Evolutionary conservation across 1,284 basidiomycete genomes (phyloP).

Genomic region (Xanthoconium separans): DNA sequence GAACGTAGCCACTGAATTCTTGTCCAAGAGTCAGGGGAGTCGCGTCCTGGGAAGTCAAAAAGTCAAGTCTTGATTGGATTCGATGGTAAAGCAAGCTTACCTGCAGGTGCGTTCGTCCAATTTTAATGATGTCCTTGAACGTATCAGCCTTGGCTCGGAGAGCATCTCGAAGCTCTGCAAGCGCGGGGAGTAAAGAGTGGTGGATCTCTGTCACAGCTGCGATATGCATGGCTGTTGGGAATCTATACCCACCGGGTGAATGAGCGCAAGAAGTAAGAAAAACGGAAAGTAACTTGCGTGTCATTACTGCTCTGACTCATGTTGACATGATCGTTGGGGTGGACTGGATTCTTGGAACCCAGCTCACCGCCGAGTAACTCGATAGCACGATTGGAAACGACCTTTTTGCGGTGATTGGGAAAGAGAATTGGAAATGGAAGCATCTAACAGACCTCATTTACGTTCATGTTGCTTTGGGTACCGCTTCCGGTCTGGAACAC

Average conservation of each 20-base stretch:
- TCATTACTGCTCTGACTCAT: slow-evolving; percentile 99
- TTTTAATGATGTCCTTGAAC: slow-evolving; percentile 95
- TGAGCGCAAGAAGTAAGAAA: neutral
- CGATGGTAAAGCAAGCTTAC: slow-evolving; percentile 31
- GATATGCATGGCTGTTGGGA: slow-evolving; percentile 99
- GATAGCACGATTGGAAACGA: slow-evolving; percentile 98
- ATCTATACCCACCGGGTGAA: slow-evolving; percentile 50
- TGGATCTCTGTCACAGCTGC: slow-evolving; percentile 92
- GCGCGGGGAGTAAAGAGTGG: slow-evolving; percentile 80
- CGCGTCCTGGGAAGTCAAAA: slow-evolving; percentile 68
- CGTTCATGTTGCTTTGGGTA: slow-evolving; percentile 99
- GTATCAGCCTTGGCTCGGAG: slow-evolving; percentile 79
- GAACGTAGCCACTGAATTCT: slow-evolving; percentile 98
- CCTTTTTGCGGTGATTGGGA: slow-evolving; percentile 44
- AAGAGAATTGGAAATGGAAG: neutral
- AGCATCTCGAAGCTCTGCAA: slow-evolving; percentile 82
- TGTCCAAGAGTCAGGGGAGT: slow-evolving; percentile 97
- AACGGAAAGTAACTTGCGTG: slow-evolving; percentile 56
- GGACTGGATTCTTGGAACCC: slow-evolving; percentile 96
- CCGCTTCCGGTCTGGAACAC: slow-evolving; percentile 99
- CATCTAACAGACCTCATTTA: slow-evolving; percentile 74
- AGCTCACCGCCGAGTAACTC: slow-evolving; percentile 95
- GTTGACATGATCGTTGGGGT: slow-evolving; percentile 99
- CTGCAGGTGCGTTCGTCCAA: slow-evolving; percentile 97
- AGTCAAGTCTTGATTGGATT: neutral